Evolutionary conservation across 1,284 basidiomycete genomes (phyloP).

Genomic region (Agaricales sp.): DNA sequence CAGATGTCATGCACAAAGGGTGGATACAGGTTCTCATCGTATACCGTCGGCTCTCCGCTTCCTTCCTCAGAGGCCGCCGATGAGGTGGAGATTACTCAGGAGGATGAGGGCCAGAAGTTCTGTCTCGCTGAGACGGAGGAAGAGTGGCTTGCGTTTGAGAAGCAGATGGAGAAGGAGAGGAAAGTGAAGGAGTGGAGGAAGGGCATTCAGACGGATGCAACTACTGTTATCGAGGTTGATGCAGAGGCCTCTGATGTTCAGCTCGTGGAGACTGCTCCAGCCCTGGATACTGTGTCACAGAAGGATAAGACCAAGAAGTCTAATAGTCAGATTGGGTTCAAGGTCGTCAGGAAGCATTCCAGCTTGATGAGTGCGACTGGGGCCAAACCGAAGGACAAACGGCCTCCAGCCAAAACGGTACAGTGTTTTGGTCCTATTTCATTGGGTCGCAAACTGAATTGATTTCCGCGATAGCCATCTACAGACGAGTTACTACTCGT

Average conservation of each 20-base stretch:
- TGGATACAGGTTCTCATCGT: not conserved
- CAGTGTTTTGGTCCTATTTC: too few species aligned
- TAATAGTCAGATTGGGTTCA: not conserved
- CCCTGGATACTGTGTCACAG: not conserved
- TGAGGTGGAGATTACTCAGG: not conserved
- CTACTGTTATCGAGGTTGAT: not conserved
- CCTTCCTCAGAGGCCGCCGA: not conserved
- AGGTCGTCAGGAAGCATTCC: not conserved
- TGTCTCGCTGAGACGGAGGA: conserved; percentile 1
- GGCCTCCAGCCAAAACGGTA: not conserved
- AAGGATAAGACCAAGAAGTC: not conserved
- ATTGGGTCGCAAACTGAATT: too few species aligned
- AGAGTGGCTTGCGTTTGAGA: conserved; percentile 1
- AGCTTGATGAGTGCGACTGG: not conserved
- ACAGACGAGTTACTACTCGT: too few species aligned
- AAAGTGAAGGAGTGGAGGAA: conserved; percentile 1
- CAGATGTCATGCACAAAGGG: not conserved
- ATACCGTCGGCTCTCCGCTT: not conserved
- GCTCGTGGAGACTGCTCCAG: not conserved
- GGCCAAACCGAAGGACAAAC: not conserved
- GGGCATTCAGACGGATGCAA: not conserved
- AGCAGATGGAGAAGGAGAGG: conserved; percentile 1
- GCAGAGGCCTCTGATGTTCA: not conserved
- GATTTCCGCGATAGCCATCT: too few species aligned
- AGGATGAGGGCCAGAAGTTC: not conserved